These are phyloP conservation scores for Sclerotinia glacialis DNA, from an alignment of 2,329 filamentous ascomycete genomes.

Conservation along the genomic window DNA sequence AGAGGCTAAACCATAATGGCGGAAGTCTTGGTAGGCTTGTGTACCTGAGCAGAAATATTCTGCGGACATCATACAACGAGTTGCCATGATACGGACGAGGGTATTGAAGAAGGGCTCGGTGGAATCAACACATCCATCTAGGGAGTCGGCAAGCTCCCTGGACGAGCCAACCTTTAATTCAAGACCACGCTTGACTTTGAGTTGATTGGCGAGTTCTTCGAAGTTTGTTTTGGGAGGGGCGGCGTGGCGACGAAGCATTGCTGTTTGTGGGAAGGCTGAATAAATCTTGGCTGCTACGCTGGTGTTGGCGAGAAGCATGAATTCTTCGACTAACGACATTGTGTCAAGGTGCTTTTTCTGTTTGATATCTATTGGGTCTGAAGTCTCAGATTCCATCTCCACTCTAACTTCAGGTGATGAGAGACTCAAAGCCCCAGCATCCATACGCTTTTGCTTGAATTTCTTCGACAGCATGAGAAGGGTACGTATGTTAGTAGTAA, in stretches of 20 bases:
- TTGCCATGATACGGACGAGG: slow-evolving; percentile 93
- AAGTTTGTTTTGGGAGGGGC: slow-evolving; percentile 95
- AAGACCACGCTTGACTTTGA: slow-evolving; percentile 80
- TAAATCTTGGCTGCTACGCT: slow-evolving; percentile 90
- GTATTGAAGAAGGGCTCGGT: slow-evolving; percentile 97
- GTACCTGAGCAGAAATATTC: slow-evolving; percentile 97
- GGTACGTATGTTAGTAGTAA: slow-evolving; percentile 85
- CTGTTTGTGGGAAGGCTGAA: slow-evolving; percentile 89
- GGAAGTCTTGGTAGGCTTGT: slow-evolving; percentile 89
- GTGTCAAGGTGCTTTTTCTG: slow-evolving; percentile 92
- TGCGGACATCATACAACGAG: slow-evolving; percentile 97
- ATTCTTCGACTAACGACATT: slow-evolving; percentile 96
- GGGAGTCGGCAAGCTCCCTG: slow-evolving; percentile 86
- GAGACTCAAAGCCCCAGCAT: slow-evolving; percentile 89
- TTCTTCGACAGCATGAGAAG: slow-evolving; percentile 88
- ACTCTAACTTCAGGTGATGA: slow-evolving; percentile 98
- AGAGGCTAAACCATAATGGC: slow-evolving; percentile 92
- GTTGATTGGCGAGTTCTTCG: slow-evolving; percentile 86
- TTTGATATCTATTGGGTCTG: slow-evolving; percentile 93
- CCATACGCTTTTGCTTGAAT: slow-evolving; percentile 91
- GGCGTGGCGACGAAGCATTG: slow-evolving; percentile 86
- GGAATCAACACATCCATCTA: slow-evolving; percentile 79
- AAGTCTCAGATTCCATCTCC: slow-evolving; percentile 91
- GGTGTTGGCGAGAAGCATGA: slow-evolving; percentile 98
- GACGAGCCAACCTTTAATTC: slow-evolving; percentile 82